A percentile compares a stretch with the other conserved stretches of the same genome.
Evolutionary conservation across 208 protist species (phyloP).

Genomic region (Crithidia sp.): DNA sequence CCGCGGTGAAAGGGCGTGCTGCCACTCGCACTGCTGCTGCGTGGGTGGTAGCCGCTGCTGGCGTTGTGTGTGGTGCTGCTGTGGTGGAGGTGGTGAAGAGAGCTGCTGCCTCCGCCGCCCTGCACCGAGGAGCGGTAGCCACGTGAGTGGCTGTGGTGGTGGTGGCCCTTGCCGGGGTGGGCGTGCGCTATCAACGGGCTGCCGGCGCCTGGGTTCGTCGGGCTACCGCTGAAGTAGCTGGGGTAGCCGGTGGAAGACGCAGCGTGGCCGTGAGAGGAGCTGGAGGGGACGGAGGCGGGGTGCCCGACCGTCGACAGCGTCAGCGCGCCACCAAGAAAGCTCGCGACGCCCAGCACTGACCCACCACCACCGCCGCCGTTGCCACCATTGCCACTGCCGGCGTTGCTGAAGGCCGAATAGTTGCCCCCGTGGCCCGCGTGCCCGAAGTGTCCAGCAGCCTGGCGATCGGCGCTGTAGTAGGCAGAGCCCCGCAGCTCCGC

Average conservation of each 20-base stretch:
- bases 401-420: conserved; percentile 4
- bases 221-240: conserved; percentile 4
- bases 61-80: background rate
- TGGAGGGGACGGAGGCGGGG: background rate
- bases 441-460: background rate
- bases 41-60: background rate
- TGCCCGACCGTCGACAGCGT: conserved; percentile 8
- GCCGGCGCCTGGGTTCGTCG: background rate
- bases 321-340: conserved; percentile 6
- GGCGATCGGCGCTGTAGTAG: conserved; percentile 20
- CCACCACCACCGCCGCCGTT: conserved; percentile 11
- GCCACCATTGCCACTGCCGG: conserved; percentile 2
- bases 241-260: background rate
- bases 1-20: background rate
- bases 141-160: conserved; percentile 1
- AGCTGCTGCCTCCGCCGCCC: background rate
- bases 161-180: background rate
- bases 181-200: background rate
- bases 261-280: background rate
- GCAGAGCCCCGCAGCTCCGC: conserved; percentile 31
- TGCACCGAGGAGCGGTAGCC: conserved; percentile 14
- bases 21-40: conserved; percentile 6
- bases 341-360: background rate
- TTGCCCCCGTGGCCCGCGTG: background rate
- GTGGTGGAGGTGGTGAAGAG: conserved; percentile 2